phyloP scores from a whole-genome alignment of 805 yeast species.

The Candida railenensis region DNA sequence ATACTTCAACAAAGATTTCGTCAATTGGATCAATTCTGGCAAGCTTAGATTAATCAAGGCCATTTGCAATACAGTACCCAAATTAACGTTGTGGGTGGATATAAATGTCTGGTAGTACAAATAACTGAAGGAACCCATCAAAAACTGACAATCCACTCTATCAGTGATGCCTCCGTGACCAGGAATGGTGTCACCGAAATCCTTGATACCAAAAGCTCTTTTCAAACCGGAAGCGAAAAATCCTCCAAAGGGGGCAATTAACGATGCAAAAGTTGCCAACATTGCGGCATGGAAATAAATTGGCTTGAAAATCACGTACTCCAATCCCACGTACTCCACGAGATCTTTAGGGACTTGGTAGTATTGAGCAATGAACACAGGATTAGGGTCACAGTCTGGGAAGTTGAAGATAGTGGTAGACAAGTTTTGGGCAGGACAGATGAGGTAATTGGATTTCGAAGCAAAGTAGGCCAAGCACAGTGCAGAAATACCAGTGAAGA shows the following conservation, averaged over 20 bases:
- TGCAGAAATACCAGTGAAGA: conserved; percentile 80
- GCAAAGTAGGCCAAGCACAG: conserved; percentile 63
- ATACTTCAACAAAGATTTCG: conserved; percentile 57
- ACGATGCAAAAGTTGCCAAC: conserved; percentile 90
- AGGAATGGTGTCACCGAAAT: conserved; percentile 97
- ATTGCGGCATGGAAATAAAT: conserved; percentile 85
- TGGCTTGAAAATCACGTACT: conserved; percentile 69
- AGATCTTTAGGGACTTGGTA: conserved; percentile 73
- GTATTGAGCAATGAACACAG: conserved; percentile 81
- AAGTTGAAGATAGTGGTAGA: conserved; percentile 61
- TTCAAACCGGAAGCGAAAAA: conserved; percentile 97
- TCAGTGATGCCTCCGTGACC: conserved; percentile 99
- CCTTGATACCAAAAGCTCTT: conserved; percentile 94
- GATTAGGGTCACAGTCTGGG: conserved; percentile 77
- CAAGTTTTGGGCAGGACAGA: conserved; percentile 79
- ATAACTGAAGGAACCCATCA: conserved; percentile 95
- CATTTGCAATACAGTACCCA: conserved; percentile 73
- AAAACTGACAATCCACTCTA: conserved; percentile 94
- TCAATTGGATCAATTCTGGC: conserved; percentile 62
- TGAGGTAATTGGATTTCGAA: conserved; percentile 68
- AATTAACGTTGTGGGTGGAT: conserved; percentile 66
- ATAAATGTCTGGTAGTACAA: conserved; percentile 91
- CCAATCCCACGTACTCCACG: conserved; percentile 42
- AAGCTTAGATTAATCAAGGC: conserved; percentile 68
- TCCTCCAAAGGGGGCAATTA: conserved; percentile 98